phyloP scores from a whole-genome alignment of 1,284 basidiomycete genomes.

The Flammula alnicola region DNA sequence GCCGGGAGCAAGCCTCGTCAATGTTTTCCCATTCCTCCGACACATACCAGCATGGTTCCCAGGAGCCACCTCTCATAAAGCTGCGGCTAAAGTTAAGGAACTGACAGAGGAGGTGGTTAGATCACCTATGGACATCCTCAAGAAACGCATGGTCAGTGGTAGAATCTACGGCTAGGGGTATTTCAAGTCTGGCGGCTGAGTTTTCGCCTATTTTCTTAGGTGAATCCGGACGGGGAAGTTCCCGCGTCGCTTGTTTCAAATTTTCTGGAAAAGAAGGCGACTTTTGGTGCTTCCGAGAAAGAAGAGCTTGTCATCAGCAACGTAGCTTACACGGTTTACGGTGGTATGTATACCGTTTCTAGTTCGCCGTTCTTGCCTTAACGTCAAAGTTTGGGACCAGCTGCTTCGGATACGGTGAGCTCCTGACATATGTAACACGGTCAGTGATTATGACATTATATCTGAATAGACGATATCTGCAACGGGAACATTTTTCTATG shows the following conservation, averaged over 20 bases:
- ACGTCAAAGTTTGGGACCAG: background rate
- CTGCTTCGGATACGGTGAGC: slow-evolving; percentile 2
- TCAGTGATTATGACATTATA: too few species aligned
- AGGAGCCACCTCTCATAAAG: slow-evolving; percentile 34
- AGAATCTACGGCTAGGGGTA: background rate
- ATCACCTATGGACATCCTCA: slow-evolving; percentile 35
- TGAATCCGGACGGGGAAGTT: background rate
- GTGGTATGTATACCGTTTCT: too few species aligned
- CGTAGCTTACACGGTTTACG: background rate
- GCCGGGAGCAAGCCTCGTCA: slow-evolving; percentile 18
- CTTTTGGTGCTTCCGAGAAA: background rate
- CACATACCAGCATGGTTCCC: slow-evolving; percentile 41
- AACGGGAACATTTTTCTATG: slow-evolving; percentile 31
- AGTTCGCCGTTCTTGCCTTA: background rate
- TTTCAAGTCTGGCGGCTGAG: too few species aligned
- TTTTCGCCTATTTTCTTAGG: background rate
- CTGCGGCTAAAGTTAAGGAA: slow-evolving; percentile 27
- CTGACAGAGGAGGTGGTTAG: slow-evolving; percentile 34
- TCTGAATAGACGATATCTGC: background rate
- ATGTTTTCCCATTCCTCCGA: slow-evolving; percentile 25
- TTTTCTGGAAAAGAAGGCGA: background rate
- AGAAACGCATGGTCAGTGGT: slow-evolving; percentile 34
- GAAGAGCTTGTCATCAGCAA: background rate
- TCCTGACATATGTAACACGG: background rate
- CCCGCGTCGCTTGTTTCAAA: background rate